Evolutionary conservation across 352 stramenopile species (phyloP).

Genomic region (Globisporangium uncinulatum): DNA sequence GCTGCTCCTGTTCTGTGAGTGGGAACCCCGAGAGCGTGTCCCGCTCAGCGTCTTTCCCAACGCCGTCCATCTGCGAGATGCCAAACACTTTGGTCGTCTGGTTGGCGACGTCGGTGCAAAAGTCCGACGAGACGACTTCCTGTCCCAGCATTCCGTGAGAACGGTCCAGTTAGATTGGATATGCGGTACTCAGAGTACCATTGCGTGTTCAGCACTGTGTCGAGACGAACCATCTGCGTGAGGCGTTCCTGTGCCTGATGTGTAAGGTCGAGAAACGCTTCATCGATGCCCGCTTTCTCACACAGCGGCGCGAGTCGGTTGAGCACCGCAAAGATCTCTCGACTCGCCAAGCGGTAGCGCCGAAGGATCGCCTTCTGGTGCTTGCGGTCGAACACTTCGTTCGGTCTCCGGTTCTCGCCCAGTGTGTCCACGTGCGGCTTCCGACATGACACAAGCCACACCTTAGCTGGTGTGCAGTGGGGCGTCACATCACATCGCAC

Average conservation of each 20-base stretch:
- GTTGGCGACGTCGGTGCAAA: constrained; percentile 51
- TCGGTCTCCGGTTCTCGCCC: constrained; percentile 64
- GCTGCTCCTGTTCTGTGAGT: constrained; percentile 50
- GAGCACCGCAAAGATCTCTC: constrained; percentile 71
- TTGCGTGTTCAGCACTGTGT: not conserved
- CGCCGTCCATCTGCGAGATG: constrained; percentile 30
- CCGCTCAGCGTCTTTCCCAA: constrained; percentile 23
- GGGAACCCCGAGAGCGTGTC: constrained; percentile 38
- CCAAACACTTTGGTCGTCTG: constrained; percentile 70
- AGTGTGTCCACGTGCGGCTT: constrained; percentile 81
- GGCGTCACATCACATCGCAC: not conserved
- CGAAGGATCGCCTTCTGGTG: constrained; percentile 78
- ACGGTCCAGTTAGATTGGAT: no score
- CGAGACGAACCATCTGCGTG: constrained; percentile 24
- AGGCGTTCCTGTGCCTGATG: constrained; percentile 54
- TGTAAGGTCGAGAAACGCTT: constrained; percentile 80
- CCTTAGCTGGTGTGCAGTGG: not conserved
- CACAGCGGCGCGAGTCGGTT: constrained; percentile 38
- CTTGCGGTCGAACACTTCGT: constrained; percentile 57
- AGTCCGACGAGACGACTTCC: constrained; percentile 48
- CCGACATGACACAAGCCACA: no score
- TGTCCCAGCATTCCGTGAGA: constrained; percentile 7
- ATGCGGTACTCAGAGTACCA: not conserved
- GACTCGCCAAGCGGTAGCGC: constrained; percentile 73
- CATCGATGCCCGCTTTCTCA: constrained; percentile 78